Evolutionary conservation across 2,329 filamentous ascomycete genomes (phyloP), one percentile per base, ranked within the genome.

Genomic region (Leptographium flavum): DNA sequence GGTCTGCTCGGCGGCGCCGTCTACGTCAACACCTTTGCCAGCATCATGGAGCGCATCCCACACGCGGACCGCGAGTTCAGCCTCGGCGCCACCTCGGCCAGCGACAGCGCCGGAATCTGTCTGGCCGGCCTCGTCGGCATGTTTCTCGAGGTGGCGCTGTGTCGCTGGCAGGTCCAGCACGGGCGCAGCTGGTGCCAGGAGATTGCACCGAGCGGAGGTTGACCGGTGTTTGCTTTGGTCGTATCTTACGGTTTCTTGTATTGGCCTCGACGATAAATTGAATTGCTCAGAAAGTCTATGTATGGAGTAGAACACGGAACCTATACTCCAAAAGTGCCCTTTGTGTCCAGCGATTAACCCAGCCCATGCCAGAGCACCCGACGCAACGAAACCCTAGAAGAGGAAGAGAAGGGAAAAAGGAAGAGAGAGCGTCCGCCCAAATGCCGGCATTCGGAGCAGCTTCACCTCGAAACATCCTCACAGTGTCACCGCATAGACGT

Each of bases 11-110:
- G 92, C 1, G 92, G 92, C 0, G 70, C 87, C 4, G 92, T 96
- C 0, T 98, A 98, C 56, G 88, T 96, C 48, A 94, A 90, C 56
- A 94, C 88, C 0, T 98, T 96, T 62, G 87, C 88, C 0, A 85
- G 93, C 58, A 95, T 98, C 50, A 82, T 87, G 59, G 87, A 95
- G 55, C 79, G 80, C 7, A 79, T 95, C 1, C 77, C 79, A 0
- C 67, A 72, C 5, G 74, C 79, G 28, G 87, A 95, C 44, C 74
- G 90, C 6, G 92, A 98, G 63, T 96, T 96, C 57, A 93, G 86
- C 48, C 66, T 98, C 2, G 80, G 85, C 0, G 90, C 88, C 0
- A 92, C 87, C 3, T 93, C 83, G 23, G 90, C 95, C 35, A 94
- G 87, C 58, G 92, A 96, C 60, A 92, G 85, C 35, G 88, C 69